Conservation (phyloP, 108 stramenopile genomes). For the Conticribra weissflogii region DNA sequence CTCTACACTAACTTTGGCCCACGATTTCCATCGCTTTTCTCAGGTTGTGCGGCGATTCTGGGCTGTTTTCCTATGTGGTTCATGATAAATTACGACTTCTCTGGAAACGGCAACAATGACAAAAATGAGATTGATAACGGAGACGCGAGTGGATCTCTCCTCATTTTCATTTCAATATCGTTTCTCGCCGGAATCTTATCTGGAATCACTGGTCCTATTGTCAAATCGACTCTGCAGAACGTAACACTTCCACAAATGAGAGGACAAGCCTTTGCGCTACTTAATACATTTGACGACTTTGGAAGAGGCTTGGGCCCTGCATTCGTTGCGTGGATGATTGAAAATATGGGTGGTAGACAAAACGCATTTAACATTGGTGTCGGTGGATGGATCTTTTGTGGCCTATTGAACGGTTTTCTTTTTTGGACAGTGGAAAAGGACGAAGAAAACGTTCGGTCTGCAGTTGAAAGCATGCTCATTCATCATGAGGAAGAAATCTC, state of each 20-base stretch:
- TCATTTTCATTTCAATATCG: conserved; percentile 35
- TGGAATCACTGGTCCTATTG: conserved; percentile 76
- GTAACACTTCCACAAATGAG: conserved; percentile 76
- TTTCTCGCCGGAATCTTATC: conserved; percentile 59
- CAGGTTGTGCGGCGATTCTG: conserved; percentile 57
- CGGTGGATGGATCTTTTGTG: conserved; percentile 77
- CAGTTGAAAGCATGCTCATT: conserved; percentile 11
- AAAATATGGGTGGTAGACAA: conserved; percentile 55
- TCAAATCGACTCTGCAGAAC: conserved; percentile 83
- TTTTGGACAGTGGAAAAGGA: conserved; percentile 71
- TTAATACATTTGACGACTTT: conserved; percentile 85
- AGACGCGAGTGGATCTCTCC: conserved; percentile 22
- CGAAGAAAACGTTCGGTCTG: conserved; percentile 49
- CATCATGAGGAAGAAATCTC: too few species aligned
- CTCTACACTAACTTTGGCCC: conserved; percentile 60
- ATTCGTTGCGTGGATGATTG: conserved; percentile 74
- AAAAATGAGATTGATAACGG: conserved; percentile 18
- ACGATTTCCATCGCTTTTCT: conserved; percentile 67
- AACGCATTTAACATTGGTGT: conserved; percentile 79
- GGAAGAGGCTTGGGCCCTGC: conserved; percentile 88
- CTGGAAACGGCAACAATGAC: not conserved
- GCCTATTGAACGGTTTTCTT: conserved; percentile 66
- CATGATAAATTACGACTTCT: conserved; percentile 56
- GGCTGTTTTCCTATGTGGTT: conserved; percentile 79
- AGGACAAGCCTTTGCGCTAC: conserved; percentile 81